Percentiles rank a stretch among this genome's conserved stretches.
Conservation (phyloP, 192 early-diverging fungal genomes). For the Podochytrium sp. region DNA sequence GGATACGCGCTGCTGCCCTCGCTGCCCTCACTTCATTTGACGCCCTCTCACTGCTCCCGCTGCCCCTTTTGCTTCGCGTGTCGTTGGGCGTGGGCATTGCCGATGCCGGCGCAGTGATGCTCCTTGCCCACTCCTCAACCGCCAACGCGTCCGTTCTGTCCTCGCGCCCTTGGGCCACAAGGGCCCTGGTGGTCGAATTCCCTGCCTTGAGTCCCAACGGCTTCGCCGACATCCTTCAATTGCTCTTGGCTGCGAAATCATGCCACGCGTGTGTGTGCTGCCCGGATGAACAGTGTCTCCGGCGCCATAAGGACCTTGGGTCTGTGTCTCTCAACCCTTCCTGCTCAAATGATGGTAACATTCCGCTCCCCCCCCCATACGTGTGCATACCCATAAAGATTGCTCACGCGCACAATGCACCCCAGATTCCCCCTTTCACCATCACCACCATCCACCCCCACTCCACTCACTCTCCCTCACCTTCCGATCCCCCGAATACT, state of each 20-base stretch:
- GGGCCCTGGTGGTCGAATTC: not conserved
- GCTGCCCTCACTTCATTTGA: not conserved
- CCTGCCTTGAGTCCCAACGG: not conserved
- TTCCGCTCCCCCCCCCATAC: no score
- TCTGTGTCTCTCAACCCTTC: not conserved
- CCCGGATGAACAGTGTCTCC: not conserved
- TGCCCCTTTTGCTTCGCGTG: not conserved
- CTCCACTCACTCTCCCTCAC: conserved; percentile 4
- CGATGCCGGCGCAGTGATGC: not conserved
- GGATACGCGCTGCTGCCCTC: not conserved
- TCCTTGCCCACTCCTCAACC: not conserved
- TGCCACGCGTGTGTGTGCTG: not conserved
- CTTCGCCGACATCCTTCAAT: not conserved
- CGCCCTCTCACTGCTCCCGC: not conserved
- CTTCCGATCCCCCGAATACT: conserved; percentile 9
- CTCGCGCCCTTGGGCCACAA: not conserved
- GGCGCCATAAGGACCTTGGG: not conserved
- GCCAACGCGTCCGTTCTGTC: not conserved
- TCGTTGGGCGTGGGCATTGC: not conserved
- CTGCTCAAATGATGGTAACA: no score
- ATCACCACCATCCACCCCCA: conserved; percentile 14
- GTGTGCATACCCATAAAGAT: no score
- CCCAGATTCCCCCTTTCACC: not conserved
- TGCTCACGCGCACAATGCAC: no score
- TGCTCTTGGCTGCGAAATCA: not conserved